Percentiles rank a stretch among this genome's conserved stretches.
phyloP scores from a whole-genome alignment of 495 filamentous ascomycete species.

The Neohortaea acidophila region DNA sequence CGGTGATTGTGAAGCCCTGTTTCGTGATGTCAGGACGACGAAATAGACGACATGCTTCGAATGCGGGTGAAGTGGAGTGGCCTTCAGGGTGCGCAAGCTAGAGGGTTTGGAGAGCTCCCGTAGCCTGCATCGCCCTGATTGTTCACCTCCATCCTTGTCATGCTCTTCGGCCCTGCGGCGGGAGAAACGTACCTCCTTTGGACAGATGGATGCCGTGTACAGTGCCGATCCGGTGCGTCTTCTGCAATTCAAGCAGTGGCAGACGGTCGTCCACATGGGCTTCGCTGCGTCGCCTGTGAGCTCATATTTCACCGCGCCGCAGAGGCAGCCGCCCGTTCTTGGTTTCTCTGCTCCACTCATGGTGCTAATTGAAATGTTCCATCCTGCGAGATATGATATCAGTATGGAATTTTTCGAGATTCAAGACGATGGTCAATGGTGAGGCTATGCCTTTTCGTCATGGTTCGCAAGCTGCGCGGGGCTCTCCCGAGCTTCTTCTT shows the following conservation, averaged over 20 bases:
- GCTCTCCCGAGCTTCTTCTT: too few relatives aligned
- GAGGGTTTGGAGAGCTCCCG: too few relatives aligned
- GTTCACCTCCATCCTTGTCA: too few relatives aligned
- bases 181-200: slow-evolving; percentile 5
- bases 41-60: background rate
- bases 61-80: too few relatives aligned
- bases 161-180: too few relatives aligned
- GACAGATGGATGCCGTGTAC: slow-evolving; percentile 5
- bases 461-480: too few relatives aligned
- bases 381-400: background rate
- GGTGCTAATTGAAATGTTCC: background rate
- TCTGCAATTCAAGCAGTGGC: slow-evolving; percentile 6
- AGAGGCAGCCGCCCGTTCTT: slow-evolving; percentile 9
- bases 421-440: too few relatives aligned
- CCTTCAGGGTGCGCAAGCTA: too few relatives aligned
- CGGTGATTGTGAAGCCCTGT: slow-evolving; percentile 7
- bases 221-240: background rate
- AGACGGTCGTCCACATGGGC: slow-evolving; percentile 8
- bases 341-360: background rate
- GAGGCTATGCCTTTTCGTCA: too few relatives aligned
- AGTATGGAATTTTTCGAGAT: too few relatives aligned
- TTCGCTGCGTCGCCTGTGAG: slow-evolving; percentile 3
- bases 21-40: too few relatives aligned
- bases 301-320: slow-evolving; percentile 6
- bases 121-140: too few relatives aligned